Base-by-base conservation (phyloP, 352 stramenopile genomes). In the Lagenidium sp. region DNA sequence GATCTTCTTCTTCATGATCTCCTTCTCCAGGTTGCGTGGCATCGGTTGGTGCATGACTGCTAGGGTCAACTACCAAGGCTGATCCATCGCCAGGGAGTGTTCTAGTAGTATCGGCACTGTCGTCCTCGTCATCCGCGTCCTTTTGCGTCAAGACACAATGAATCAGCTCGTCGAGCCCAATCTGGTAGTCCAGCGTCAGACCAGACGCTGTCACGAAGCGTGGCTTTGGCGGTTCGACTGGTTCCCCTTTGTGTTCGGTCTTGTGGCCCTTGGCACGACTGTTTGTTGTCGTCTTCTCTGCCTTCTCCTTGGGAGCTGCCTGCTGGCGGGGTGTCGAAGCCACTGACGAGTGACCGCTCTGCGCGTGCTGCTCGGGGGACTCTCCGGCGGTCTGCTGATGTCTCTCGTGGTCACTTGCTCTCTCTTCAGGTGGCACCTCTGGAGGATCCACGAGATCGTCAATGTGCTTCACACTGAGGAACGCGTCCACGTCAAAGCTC, bases 391-490 rank as follows among this genome's bases (percentile, higher is more conserved):
- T 8, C 28, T 32, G 28, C 12, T 43, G 36, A 21, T 24, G 30
- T 18, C 19, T 30, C 18, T 43, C 19, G 19, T 43, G 18, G 13
- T 18, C 18, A 15, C 37, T 24, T 8, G 24, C 13, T 11, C 34
- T 24, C n/a, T 58, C 31, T 12, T 45, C 30, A 12, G 12, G 20
- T 29, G 19, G 3, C 20, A 30, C 25, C 19, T 28, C 24, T 36
- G 47, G 53, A 0, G 44, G 39, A 25, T 38, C 16, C 8, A 47
- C 53, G 4, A 63, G 24, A 10, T 79, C 34, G 18, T 82, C 63
- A 41, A 85, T 77, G 34, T 59, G 56, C 23, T 78, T 40, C 8
- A 38, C 34, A 44, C 70, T 88, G 15, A 88, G 45, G 36, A 84
- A 80, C 13, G 46, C 28, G 23, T 76, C 55, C 18, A 85, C 16